Evolutionary conservation across 129 eudicot genomes (phyloP), one percentile per base, ranked within the genome.

Genomic region (Kitagawia praeruptora): DNA sequence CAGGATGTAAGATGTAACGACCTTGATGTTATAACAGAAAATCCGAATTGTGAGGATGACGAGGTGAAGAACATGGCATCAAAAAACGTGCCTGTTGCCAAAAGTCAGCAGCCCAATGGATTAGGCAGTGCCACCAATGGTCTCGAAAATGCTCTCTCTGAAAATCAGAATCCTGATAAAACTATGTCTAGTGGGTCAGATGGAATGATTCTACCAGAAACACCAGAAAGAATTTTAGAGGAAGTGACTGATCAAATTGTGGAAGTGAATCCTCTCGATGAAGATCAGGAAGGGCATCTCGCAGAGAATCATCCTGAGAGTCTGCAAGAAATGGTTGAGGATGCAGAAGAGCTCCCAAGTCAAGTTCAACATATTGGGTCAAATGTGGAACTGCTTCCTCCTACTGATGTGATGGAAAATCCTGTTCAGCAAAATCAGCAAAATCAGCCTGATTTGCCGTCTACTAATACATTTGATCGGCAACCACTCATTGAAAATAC

Each of bases 141-240:
- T 28, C 74, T 19, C 75, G 79, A 70, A 54, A 74, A 41, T 37
- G 58, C 69, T 40, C 83, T 75, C 78, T 58, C 78, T 34, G 88
- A 58, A 21, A 81, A 80, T 41, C 85, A 79, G 41, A 64, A 34
- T 76, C 51, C 78, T 58, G 82, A 69, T 79, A 77, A 75, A 78
- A 54, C 12, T 18, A 27, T 19, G 70, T 64, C 74, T 5, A 74
- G 73, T 42, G 48, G 39, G 13, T 77, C 25, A 19, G 31, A 63
- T 72, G 81, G 67, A 86, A 82, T 77, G 64, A 27, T 28, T 78
- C 81, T 56, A 37, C 45, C 75, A 34, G 81, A 77, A 72, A 81
- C 77, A 77, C 79, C 82, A 51, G 86, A 83, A 82, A 70, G 66
- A 41, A 72, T 61, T 58, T 67, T 74, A n/a, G 12, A 63, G 79